These are phyloP conservation scores for Populus alba DNA, from an alignment of 345 rosid species.

Conservation along the genomic window DNA sequence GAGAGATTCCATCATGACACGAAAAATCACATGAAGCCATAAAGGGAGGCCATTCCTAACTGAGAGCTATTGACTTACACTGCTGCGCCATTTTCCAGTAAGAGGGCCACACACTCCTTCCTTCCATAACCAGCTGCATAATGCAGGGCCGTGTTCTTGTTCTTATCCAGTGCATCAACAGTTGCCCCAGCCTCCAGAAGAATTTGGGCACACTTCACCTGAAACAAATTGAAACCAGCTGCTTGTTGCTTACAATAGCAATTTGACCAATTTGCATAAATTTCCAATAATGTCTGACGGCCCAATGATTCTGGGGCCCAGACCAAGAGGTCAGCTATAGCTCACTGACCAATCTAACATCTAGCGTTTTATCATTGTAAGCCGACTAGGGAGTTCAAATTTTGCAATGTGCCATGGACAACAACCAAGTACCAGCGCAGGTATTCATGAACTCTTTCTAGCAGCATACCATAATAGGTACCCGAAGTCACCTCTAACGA, in stretches of 20 bases:
- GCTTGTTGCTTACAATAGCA: not conserved
- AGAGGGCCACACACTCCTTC: constrained; percentile 90
- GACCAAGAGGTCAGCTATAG: not conserved
- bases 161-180: constrained; percentile 90
- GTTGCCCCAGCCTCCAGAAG: constrained; percentile 88
- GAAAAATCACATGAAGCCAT: not conserved
- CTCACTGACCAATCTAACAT: not conserved
- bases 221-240: constrained; percentile 11
- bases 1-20: not conserved
- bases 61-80: constrained; percentile 57
- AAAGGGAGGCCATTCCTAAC: not conserved
- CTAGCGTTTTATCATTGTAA: not conserved
- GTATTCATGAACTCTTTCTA: not conserved
- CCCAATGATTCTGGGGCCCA: not conserved
- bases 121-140: constrained; percentile 98
- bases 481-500: not conserved
- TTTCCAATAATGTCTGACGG: not conserved
- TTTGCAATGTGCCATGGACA: not conserved
- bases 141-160: constrained; percentile 94
- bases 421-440: not conserved
- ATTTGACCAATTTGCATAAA: too few relatives aligned
- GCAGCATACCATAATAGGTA: not conserved
- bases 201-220: constrained; percentile 83
- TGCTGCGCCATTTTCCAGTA: constrained; percentile 88
- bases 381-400: not conserved